Evolutionary conservation across 345 rosid species (phyloP).

Genomic region (Dipteronia dyeriana): DNA sequence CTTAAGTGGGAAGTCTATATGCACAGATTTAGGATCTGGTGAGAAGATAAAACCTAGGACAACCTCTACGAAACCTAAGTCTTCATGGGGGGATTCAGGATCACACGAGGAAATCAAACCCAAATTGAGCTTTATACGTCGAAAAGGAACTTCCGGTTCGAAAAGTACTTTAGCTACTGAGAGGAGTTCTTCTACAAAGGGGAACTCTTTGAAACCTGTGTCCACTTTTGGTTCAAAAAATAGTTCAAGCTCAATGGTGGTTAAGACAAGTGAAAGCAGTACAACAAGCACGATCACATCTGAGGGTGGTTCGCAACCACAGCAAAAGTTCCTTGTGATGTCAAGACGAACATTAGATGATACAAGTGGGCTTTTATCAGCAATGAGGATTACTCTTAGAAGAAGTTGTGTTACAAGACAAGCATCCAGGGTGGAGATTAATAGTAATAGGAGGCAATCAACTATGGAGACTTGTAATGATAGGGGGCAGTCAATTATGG

Average conservation of each 20-base stretch:
- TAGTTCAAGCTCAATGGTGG: slow-evolving; percentile 24
- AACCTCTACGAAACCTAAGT: slow-evolving; percentile 24
- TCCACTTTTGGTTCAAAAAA: slow-evolving; percentile 12
- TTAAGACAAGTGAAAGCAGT: slow-evolving; percentile 28
- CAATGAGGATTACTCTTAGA: slow-evolving; percentile 43
- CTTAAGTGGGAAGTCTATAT: slow-evolving; percentile 32
- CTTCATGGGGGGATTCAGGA: slow-evolving; percentile 13
- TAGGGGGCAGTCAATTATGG: slow-evolving; percentile 33
- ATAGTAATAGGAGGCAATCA: slow-evolving; percentile 21
- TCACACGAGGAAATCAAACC: slow-evolving; percentile 31
- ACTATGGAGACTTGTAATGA: slow-evolving; percentile 29
- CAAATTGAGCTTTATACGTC: slow-evolving; percentile 27
- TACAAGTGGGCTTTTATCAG: slow-evolving; percentile 39
- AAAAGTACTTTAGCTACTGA: slow-evolving; percentile 32
- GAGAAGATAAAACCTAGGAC: slow-evolving; percentile 34
- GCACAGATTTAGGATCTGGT: slow-evolving; percentile 12
- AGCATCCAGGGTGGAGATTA: slow-evolving; percentile 50
- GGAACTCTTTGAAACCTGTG: slow-evolving; percentile 18
- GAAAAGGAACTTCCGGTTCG: slow-evolving; percentile 33
- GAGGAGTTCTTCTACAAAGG: slow-evolving; percentile 17
- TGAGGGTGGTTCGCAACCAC: slow-evolving; percentile 33
- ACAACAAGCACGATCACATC: slow-evolving; percentile 40
- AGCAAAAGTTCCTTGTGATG: slow-evolving; percentile 25
- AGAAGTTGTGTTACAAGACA: slow-evolving; percentile 54
- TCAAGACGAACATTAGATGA: slow-evolving; percentile 42